Evolutionary conservation across 805 yeast genomes (phyloP), one percentile per base, ranked within the genome.

Genomic region (Metschnikowia shivogae): DNA sequence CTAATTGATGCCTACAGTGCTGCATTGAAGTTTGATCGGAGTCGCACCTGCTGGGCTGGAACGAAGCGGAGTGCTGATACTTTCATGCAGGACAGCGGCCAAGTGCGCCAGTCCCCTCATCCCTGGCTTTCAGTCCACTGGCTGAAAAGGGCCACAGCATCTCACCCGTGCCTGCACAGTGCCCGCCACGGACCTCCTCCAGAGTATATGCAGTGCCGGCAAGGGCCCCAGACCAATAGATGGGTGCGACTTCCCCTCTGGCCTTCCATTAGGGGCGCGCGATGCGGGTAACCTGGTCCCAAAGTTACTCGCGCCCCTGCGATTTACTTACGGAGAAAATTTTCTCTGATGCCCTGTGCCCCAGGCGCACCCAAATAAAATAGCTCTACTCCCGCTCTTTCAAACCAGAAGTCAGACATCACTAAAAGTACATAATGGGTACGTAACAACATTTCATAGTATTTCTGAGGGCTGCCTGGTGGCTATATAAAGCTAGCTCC

Each of bases 361-460:
- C 43, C 48, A 45, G 51, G 52, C 53, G 39, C 53, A 42, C 50
- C 44, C 49, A 46, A 52, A 52, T 50, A 50, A 48, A 49, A 47
- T 52, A 40, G 44, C 46, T 48, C 55, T 42, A 47, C 52, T 46
- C 40, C 49, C 48, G 52, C 54, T 56, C 54, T 54, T 60, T 52
- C 52, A 50, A 54, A 45, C 42, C 49, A 43, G 39, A 47, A 50
- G 63, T 58, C 60, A 59, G 58, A 54, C 53, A 52, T 49, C 58
- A 54, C 57, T 53, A 48, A 49, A 55, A 53, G 57, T 59, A 54
- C 64, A 64, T 62, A 53, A 65, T 65, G 70, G 70, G 70, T 65
- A 65, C 58, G 70, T 65, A 39, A 36, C 36, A 31, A 33, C 32
- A 22, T 19, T 33, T 36, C 17, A 34, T 34, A 26, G 36, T 34